Base-by-base conservation (phyloP, 306 rosid species). In the Cucurbita pepo region DNA sequence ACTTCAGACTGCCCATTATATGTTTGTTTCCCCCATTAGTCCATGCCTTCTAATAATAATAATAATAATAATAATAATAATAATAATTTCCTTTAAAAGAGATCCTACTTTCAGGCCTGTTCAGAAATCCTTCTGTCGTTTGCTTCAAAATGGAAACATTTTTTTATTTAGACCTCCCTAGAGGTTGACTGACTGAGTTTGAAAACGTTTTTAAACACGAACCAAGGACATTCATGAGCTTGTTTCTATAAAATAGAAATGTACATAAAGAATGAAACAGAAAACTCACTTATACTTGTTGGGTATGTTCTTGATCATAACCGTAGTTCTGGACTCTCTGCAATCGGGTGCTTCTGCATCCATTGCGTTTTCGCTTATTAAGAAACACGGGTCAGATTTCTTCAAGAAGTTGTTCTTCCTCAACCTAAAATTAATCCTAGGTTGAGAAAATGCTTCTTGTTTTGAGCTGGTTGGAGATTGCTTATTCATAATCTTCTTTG, bases 301-400 rank as follows among this genome's bases (percentile, higher is more conserved):
- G 47, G 98, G 98, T 60, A 94, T 90, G 91, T 94, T 94, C 76
- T 90, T 94, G 40, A 94, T 90, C 98, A 94, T 94, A 25, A 90
- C 85, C 15, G 98, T 94, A 15, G 96, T 94, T 79, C 98, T 83
- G 21, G 86, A 64, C 72, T 94, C 98, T 57, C 78, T 71, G 56
- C 71, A 71, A 84, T 51, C 60, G 8, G 87, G 78, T 50, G 86
- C 88, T 43, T 66, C 55, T 18, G 22, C 40, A 4, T 64, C 76
- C 64, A 55, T 19, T 15, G 40, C 9, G 8, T 73, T 45, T 56
- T 73, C 76, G 43, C 51, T 56, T 38, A 73, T 73, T 15, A 57
- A 58, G 64, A 73, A 73, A 10, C 69, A 30, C 5, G 77, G 52
- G 47, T 73, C 69, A 5, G 51, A 55, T 57, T 73, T 73, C 77